These are phyloP conservation scores for Ramaria rubella DNA, from an alignment of 768 basidiomycete genomes.

Conservation along the genomic window DNA sequence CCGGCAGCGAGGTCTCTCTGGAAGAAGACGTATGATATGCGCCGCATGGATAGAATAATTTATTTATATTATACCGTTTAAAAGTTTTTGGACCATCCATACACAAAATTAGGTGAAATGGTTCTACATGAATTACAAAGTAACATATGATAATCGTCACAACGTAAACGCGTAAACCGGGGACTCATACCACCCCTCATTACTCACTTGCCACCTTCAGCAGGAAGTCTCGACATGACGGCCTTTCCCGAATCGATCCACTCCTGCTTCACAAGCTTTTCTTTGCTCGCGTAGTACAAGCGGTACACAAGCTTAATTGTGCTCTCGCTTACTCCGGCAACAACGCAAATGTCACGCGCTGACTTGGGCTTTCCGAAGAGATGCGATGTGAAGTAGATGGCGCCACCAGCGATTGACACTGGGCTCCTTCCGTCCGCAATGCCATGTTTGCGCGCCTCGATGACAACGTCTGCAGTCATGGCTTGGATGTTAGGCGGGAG, in stretches of 20 bases:
- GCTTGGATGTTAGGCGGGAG: conserved; percentile 76
- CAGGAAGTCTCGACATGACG: conserved; percentile 29
- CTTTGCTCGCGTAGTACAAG: conserved; percentile 64
- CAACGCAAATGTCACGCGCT: conserved; percentile 78
- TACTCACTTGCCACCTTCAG: conserved; percentile 16
- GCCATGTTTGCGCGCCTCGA: conserved; percentile 72
- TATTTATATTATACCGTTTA: too few species aligned
- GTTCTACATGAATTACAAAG: too few species aligned
- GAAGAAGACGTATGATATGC: too few species aligned
- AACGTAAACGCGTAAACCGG: too few species aligned
- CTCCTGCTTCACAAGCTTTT: conserved; percentile 76
- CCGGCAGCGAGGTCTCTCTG: too few species aligned
- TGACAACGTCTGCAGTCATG: conserved; percentile 77
- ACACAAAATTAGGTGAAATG: too few species aligned
- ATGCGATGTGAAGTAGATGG: conserved; percentile 88
- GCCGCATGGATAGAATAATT: too few species aligned
- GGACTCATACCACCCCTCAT: background rate
- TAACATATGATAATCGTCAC: too few species aligned
- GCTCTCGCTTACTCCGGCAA: conserved; percentile 92
- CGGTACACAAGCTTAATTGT: conserved; percentile 90
- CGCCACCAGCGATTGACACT: conserved; percentile 97
- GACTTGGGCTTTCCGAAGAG: conserved; percentile 70
- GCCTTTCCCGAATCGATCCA: conserved; percentile 65
- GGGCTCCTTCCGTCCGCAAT: conserved; percentile 93
- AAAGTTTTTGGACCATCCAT: too few species aligned